phyloP scores from a whole-genome alignment of 352 stramenopile genomes.

The Globisporangium carolinianum region DNA sequence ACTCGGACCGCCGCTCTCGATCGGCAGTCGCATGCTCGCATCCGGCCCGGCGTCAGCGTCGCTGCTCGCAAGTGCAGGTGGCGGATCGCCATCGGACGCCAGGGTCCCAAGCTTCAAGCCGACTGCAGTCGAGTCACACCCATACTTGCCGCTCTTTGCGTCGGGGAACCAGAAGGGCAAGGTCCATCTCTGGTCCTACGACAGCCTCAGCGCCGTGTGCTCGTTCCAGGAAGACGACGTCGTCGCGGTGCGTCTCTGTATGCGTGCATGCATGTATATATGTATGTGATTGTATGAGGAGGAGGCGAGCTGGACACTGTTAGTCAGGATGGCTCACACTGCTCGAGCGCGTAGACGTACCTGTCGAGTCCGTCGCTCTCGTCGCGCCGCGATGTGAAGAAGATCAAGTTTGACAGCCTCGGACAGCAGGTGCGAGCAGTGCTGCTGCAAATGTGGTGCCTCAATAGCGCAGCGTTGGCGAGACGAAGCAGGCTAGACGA shows the following conservation, averaged over 20 bases:
- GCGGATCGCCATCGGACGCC: constrained; percentile 16
- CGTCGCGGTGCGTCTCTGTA: constrained; percentile 29
- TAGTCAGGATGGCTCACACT: background rate
- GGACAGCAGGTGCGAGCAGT: constrained; percentile 52
- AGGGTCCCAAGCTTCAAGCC: constrained; percentile 74
- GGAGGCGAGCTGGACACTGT: background rate
- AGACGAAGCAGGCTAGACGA: too few species aligned
- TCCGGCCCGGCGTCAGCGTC: constrained; percentile 11
- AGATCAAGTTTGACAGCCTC: constrained; percentile 71
- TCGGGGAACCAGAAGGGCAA: constrained; percentile 77
- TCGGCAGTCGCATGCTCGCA: constrained; percentile 17
- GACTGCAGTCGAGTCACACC: constrained; percentile 64
- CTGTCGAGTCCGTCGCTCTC: constrained; percentile 49
- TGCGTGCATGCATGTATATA: constrained; percentile 1
- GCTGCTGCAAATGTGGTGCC: constrained; percentile 1
- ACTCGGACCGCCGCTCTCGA: constrained; percentile 11
- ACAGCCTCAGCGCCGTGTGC: constrained; percentile 64
- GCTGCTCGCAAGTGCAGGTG: constrained; percentile 8
- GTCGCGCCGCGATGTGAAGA: constrained; percentile 59
- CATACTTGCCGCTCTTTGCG: constrained; percentile 72
- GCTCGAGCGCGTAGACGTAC: constrained; percentile 31
- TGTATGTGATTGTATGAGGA: background rate
- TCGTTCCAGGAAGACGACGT: constrained; percentile 64
- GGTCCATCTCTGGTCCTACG: constrained; percentile 80
- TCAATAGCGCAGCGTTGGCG: background rate